Evolutionary conservation across 108 stramenopile species (phyloP), one percentile per base, ranked within the genome.

Genomic region (Epithemia pelagica): DNA sequence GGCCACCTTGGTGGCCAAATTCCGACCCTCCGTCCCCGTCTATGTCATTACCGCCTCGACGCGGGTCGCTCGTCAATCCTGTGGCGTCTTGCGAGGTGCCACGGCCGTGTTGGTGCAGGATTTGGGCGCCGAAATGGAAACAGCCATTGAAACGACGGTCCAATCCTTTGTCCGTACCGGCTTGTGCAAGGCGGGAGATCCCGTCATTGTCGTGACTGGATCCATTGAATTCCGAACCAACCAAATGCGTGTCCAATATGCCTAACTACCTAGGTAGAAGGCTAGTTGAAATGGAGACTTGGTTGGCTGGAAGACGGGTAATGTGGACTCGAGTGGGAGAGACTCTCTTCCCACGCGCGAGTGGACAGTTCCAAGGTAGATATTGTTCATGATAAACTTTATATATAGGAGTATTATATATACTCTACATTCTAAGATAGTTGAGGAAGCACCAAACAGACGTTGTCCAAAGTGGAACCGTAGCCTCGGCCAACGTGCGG

Each of bases 1-100:
- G 25, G 97, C 98, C 5, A 89, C 88, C 56, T 82, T 95, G 60
- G 81, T 99, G 31, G 95, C 97, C 67, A 98, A 97, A 74, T 99
- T 97, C 91, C 95, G 98, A 59, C 95, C 98, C n/a, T 79, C 77
- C 29, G 67, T 95, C 74, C 97, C 92, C 28, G 72, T 99, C 62
- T 74, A 88, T 59, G 96, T 95, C 52, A 74, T 97, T 62, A 97
- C 97, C 1, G 75, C 87, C 20, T 66, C 71, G 30, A 76, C 68
- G 46, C 74, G 82, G 59, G 88, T 91, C 3, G 97, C 97, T 28
- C 83, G 94, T 32, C 96, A 96, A 75, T 75, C 74, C 31, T 78
- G 70, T 68, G 96, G 93, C 67, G 63, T 88, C 61, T 59, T 88
- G 73, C 84, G 87, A 71, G 95, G 91, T 70, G 88, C 86, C 37